A percentile compares a stretch with the other conserved stretches of the same genome.
Evolutionary conservation across 2,329 filamentous ascomycete genomes (phyloP).

Genomic region (Aaosphaeria arxii): DNA sequence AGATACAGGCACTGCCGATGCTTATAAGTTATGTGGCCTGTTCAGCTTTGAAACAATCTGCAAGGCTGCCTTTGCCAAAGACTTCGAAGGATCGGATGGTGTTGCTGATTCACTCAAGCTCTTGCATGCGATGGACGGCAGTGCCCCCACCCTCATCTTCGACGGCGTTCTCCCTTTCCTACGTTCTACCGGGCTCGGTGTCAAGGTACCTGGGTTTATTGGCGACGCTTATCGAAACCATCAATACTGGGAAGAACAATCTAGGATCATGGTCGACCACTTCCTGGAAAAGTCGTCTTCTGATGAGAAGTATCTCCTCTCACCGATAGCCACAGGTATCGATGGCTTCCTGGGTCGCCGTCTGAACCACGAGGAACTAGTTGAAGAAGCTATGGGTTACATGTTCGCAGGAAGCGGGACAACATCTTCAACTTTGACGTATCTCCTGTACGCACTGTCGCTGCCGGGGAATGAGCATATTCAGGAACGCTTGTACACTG

Average conservation of each 20-base stretch:
- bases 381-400: conserved; percentile 3
- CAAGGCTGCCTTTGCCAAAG: not conserved
- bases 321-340: not conserved
- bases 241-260: not conserved
- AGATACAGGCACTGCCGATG: not conserved
- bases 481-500: not conserved
- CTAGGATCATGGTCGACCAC: not conserved
- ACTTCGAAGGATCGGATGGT: not conserved
- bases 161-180: not conserved
- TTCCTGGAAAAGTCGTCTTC: not conserved
- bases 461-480: not conserved
- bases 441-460: conserved; percentile 1
- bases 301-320: not conserved
- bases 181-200: not conserved
- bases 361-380: conserved; percentile 1
- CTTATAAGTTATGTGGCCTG: not conserved
- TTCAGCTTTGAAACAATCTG: not conserved
- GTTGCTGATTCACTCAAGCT: not conserved
- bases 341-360: not conserved
- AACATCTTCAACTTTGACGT: conserved; percentile 3
- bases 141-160: not conserved
- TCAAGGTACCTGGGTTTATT: not conserved
- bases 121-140: not conserved
- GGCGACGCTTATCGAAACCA: not conserved
- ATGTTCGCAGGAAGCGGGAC: conserved; percentile 3